Conservation (phyloP, 139 green algal species). For the Picochlorum sp. region DNA sequence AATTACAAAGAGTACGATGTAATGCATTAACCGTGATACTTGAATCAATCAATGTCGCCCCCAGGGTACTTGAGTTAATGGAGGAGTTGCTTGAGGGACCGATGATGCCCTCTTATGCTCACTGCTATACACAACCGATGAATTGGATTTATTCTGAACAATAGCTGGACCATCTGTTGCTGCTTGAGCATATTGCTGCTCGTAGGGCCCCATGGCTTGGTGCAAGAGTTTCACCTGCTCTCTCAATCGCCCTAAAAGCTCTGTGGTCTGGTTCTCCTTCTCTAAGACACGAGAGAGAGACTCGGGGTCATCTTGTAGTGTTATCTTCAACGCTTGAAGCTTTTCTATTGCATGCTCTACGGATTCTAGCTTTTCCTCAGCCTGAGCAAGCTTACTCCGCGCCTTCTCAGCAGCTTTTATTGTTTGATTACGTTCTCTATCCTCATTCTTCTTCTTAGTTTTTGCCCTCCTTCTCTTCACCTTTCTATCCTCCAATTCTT, state of each 20-base stretch:
- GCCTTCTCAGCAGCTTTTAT: conserved; percentile 11
- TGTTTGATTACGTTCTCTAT: conserved; percentile 9
- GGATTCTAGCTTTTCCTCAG: conserved; percentile 11
- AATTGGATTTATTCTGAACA: not conserved
- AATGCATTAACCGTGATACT: no score
- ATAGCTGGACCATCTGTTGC: not conserved
- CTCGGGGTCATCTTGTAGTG: not conserved
- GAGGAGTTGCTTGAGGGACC: no score
- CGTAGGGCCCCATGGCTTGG: conserved; percentile 16
- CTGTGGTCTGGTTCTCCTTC: not conserved
- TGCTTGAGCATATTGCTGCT: conserved; percentile 5
- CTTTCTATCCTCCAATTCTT: not conserved
- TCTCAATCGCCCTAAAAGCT: conserved; percentile 10
- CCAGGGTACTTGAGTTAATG: no score
- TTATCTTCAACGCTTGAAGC: conserved; percentile 7
- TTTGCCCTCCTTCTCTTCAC: not conserved
- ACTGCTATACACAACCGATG: not conserved
- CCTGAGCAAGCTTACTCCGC: conserved; percentile 15
- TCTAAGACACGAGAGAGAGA: not conserved
- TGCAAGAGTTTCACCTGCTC: conserved; percentile 15
- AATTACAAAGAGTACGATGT: no score
- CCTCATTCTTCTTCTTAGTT: not conserved
- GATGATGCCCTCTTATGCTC: no score
- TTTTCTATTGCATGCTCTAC: conserved; percentile 17
- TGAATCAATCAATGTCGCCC: no score